Percentiles rank a stretch among this genome's conserved stretches.
Conservation (phyloP, 2,329 filamentous ascomycete species). For the Aspergillus hiratsukae region DNA sequence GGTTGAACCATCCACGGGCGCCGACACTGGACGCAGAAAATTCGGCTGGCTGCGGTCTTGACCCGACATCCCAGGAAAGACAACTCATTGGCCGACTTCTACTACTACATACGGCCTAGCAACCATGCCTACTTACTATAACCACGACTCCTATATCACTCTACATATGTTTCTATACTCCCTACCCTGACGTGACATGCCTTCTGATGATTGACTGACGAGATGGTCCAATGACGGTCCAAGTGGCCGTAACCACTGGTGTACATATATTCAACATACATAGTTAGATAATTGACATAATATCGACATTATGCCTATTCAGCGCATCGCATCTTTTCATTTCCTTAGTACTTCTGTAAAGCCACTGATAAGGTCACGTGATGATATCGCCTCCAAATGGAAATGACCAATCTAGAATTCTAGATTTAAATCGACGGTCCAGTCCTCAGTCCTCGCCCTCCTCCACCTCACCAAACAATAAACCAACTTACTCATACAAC, state of each 20-base stretch:
- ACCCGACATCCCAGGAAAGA: neutral
- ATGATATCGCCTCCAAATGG: neutral
- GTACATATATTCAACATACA: neutral
- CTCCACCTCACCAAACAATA: neutral
- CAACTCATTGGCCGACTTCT: neutral
- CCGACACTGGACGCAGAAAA: slow-evolving; percentile 37
- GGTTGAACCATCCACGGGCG: slow-evolving; percentile 45
- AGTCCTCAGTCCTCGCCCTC: neutral
- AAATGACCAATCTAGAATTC: too few relatives aligned
- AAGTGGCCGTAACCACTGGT: neutral
- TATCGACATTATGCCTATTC: neutral
- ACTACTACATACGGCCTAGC: neutral
- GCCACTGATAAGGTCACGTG: neutral
- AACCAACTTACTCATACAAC: neutral
- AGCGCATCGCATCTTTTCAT: neutral
- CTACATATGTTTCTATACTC: neutral
- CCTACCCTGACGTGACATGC: neutral
- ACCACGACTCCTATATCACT: neutral
- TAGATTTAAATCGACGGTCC: neutral
- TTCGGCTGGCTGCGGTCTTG: slow-evolving; percentile 41
- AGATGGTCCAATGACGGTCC: neutral
- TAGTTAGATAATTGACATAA: neutral
- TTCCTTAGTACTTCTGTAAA: neutral
- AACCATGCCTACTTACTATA: neutral
- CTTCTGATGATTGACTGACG: neutral